phyloP scores from a whole-genome alignment of 768 basidiomycete genomes.

The Tylopilus intermedius region DNA sequence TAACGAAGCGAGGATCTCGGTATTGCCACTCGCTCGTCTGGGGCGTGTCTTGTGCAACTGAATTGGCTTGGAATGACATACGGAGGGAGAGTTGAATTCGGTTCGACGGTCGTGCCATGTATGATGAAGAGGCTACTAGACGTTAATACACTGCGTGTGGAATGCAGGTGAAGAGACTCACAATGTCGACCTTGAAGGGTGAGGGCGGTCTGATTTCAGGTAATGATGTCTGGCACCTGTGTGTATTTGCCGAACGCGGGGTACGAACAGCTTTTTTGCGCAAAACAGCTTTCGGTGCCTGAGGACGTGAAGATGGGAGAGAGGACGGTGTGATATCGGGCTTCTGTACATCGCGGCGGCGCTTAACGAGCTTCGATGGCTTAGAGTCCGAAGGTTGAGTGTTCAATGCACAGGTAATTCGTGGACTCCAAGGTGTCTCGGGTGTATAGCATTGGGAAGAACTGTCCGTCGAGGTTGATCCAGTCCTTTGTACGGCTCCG shows the following conservation, averaged over 20 bases:
- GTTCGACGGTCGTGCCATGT: conserved; percentile 26
- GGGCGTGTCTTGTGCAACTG: conserved; percentile 1
- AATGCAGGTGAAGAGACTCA: conserved; percentile 10
- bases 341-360: conserved; percentile 2
- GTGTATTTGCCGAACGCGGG: not conserved
- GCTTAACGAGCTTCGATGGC: conserved; percentile 8
- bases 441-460: not conserved
- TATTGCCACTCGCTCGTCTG: conserved; percentile 13
- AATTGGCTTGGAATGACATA: not conserved
- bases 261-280: conserved; percentile 6
- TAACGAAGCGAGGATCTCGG: conserved; percentile 30
- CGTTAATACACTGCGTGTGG: conserved; percentile 11
- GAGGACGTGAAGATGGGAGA: not conserved
- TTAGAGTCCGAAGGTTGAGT: not conserved
- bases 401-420: not conserved
- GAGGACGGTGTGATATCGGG: not conserved
- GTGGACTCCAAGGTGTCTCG: not conserved
- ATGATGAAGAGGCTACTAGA: conserved; percentile 26
- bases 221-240: conserved; percentile 8
- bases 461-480: not conserved
- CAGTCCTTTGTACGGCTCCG: not conserved
- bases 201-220: conserved; percentile 24
- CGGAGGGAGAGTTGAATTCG: conserved; percentile 10
- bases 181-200: conserved; percentile 25
- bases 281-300: not conserved